These are phyloP conservation scores for Penicillium turbatum DNA, from an alignment of 495 filamentous ascomycete genomes.

Conservation along the genomic window DNA sequence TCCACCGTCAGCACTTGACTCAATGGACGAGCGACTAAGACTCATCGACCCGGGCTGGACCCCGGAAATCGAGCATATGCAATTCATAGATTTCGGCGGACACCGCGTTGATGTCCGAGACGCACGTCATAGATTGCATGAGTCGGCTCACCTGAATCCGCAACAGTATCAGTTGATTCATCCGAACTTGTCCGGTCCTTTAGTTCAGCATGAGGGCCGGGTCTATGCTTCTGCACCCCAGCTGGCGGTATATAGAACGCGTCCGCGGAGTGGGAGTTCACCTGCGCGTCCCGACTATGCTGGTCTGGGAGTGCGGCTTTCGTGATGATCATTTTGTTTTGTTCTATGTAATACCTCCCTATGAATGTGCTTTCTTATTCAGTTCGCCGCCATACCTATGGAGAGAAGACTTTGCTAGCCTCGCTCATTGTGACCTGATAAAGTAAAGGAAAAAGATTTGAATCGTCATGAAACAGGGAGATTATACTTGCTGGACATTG, in stretches of 20 bases:
- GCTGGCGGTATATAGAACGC: slow-evolving; percentile 19
- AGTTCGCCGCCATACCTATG: too few species aligned
- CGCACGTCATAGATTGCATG: slow-evolving; percentile 23
- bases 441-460: too few species aligned
- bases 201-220: slow-evolving; percentile 25
- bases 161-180: slow-evolving; percentile 30
- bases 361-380: too few species aligned
- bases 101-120: slow-evolving; percentile 36
- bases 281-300: slow-evolving; percentile 33
- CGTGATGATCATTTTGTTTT: background rate
- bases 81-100: slow-evolving; percentile 23
- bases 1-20: slow-evolving; percentile 7
- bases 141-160: slow-evolving; percentile 14
- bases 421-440: too few species aligned
- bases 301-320: slow-evolving; percentile 25
- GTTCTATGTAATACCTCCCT: too few species aligned
- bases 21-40: slow-evolving; percentile 22
- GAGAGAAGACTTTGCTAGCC: too few species aligned
- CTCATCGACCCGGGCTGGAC: slow-evolving; percentile 19
- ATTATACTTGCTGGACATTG: too few species aligned
- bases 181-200: slow-evolving; percentile 31
- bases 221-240: slow-evolving; percentile 19
- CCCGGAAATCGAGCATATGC: slow-evolving; percentile 11
- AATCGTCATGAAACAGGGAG: too few species aligned
- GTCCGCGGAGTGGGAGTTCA: slow-evolving; percentile 53